A percentile compares a stretch with the other conserved stretches of the same genome.
These are phyloP conservation scores for Trichoderma guizhouense DNA, from an alignment of 2,329 filamentous ascomycete genomes.

Conservation along the genomic window DNA sequence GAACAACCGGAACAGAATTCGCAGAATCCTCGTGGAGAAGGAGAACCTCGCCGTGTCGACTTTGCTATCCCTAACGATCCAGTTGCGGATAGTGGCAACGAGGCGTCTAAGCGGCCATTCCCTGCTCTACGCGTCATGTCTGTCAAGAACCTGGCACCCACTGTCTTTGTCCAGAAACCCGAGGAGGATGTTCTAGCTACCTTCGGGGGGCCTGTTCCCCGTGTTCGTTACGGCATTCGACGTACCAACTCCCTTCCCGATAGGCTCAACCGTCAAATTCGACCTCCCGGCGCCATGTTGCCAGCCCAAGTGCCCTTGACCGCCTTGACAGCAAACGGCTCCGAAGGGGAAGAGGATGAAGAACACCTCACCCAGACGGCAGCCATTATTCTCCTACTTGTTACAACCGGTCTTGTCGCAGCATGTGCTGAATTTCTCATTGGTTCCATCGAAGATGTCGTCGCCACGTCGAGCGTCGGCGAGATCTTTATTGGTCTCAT, in stretches of 20 bases:
- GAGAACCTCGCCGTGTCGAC: constrained; percentile 55
- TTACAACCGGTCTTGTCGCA: constrained; percentile 64
- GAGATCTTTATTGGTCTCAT: constrained; percentile 71
- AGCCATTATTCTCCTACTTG: constrained; percentile 59
- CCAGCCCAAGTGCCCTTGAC: constrained; percentile 45
- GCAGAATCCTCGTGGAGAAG: constrained; percentile 24
- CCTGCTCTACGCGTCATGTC: constrained; percentile 57
- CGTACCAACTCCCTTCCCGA: constrained; percentile 73
- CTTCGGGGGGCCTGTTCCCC: constrained; percentile 47
- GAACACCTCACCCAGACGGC: constrained; percentile 52
- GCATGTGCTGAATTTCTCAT: constrained; percentile 70
- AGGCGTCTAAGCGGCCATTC: constrained; percentile 29
- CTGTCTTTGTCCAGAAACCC: constrained; percentile 59
- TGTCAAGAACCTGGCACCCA: constrained; percentile 66
- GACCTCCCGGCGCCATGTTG: constrained; percentile 49
- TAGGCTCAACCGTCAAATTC: constrained; percentile 47
- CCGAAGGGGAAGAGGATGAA: constrained; percentile 34
- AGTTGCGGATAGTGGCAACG: constrained; percentile 28
- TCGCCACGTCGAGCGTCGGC: constrained; percentile 52
- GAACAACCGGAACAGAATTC: constrained; percentile 22
- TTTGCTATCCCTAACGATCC: constrained; percentile 44
- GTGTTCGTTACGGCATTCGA: constrained; percentile 62
- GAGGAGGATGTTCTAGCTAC: constrained; percentile 27
- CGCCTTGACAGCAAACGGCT: constrained; percentile 30
- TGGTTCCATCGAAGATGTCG: constrained; percentile 62